Conservation (phyloP, 148 eudicot species). For the Silene uniflora region DNA sequence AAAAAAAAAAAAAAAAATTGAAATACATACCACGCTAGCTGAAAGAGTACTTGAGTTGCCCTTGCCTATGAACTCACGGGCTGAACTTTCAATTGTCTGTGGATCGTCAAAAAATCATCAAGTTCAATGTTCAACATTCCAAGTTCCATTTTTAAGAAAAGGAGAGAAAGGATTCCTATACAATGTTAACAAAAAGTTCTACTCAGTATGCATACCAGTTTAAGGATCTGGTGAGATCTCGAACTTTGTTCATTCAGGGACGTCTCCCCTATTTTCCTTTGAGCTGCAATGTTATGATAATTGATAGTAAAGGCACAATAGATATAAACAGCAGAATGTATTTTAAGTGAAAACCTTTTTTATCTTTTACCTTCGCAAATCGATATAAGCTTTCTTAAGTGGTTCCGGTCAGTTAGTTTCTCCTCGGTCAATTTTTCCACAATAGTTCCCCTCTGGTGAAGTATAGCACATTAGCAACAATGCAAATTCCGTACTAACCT, state of each 20-base stretch:
- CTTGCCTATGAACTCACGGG: constrained; percentile 87
- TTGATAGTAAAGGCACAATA: background rate
- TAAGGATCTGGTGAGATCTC: constrained; percentile 88
- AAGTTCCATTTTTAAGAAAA: background rate
- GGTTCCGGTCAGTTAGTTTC: constrained; percentile 69
- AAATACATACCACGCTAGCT: constrained; percentile 83
- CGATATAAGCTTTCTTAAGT: constrained; percentile 74
- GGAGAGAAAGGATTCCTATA: background rate
- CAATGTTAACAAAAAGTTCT: background rate
- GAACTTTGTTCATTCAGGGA: constrained; percentile 85
- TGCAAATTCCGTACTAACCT: background rate
- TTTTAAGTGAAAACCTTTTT: background rate
- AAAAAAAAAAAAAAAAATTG: background rate
- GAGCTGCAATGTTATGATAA: constrained; percentile 45
- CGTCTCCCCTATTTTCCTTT: constrained; percentile 83
- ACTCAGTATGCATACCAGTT: constrained; percentile 42
- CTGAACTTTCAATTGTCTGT: constrained; percentile 95
- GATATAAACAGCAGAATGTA: background rate
- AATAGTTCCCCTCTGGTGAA: constrained; percentile 70
- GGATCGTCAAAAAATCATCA: background rate
- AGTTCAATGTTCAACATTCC: background rate
- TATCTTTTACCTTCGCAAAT: constrained; percentile 73
- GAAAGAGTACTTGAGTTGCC: constrained; percentile 79
- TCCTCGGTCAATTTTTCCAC: constrained; percentile 92
- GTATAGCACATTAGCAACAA: constrained; percentile 18